These are phyloP conservation scores for Piloderma croceum DNA, from an alignment of 768 basidiomycete genomes.

Conservation along the genomic window DNA sequence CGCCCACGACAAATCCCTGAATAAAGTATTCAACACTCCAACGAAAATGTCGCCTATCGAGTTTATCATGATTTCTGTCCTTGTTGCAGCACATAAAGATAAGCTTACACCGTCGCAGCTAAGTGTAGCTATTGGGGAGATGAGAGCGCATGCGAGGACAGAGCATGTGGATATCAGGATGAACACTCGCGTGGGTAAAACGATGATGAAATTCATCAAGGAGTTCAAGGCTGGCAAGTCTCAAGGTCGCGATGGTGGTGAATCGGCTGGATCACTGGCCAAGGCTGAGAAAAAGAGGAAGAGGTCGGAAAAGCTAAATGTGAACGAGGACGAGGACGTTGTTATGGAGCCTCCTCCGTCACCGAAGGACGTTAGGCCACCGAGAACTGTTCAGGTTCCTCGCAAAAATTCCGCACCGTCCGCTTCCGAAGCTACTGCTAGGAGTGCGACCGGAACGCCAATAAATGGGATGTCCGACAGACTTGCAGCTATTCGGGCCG, in stretches of 20 bases:
- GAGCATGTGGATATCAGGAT: constrained; percentile 60
- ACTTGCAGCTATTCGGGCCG: no score
- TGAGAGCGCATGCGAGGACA: constrained; percentile 52
- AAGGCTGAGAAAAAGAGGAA: constrained; percentile 15
- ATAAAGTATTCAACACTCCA: constrained; percentile 32
- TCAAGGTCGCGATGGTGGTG: constrained; percentile 4
- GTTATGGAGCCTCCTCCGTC: no score
- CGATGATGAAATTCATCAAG: constrained; percentile 49
- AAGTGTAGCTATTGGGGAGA: constrained; percentile 37
- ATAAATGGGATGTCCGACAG: no score
- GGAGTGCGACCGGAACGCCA: no score
- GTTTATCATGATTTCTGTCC: constrained; percentile 50
- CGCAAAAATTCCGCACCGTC: no score
- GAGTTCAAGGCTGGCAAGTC: constrained; percentile 16
- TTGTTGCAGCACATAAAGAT: constrained; percentile 48
- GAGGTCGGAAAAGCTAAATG: constrained; percentile 8
- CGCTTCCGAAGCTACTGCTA: no score
- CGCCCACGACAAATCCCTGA: constrained; percentile 31
- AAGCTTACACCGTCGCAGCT: constrained; percentile 34
- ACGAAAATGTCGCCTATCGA: constrained; percentile 64
- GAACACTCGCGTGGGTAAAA: constrained; percentile 47
- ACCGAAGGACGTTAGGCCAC: no score
- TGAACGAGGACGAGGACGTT: constrained; percentile 4
- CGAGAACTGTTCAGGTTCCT: no score
- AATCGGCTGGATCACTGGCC: constrained; percentile 6